phyloP scores from a whole-genome alignment of 192 early-diverging fungal species.

The Thamnidium elegans region DNA sequence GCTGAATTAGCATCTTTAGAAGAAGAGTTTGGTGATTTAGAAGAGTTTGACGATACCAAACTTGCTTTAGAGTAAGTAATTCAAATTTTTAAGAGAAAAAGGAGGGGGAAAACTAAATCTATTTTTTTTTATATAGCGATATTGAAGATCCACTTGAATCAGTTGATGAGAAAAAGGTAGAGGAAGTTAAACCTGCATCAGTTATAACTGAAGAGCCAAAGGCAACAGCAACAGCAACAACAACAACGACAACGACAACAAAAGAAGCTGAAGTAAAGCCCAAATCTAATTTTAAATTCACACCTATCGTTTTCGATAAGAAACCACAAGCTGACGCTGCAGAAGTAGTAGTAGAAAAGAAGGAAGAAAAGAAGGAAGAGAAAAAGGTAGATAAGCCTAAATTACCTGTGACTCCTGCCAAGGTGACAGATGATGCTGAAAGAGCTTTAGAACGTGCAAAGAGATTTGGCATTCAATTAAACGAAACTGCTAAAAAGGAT shows the following conservation, averaged over 20 bases:
- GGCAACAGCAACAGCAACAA: not conserved
- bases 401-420: constrained; percentile 24
- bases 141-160: not conserved
- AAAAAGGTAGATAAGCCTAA: constrained; percentile 11
- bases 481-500: constrained; percentile 46
- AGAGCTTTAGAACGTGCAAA: constrained; percentile 31
- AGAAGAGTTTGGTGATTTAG: constrained; percentile 30
- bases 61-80: constrained; percentile 34
- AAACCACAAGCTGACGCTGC: not conserved
- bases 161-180: not conserved
- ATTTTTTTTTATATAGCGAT: not conserved
- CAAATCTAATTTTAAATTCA: constrained; percentile 38
- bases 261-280: constrained; percentile 22
- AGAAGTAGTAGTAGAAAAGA: not conserved
- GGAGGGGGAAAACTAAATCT: no score
- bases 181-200: not conserved
- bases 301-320: constrained; percentile 39
- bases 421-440: constrained; percentile 32
- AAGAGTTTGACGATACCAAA: constrained; percentile 37
- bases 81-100: no score
- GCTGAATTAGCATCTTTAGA: constrained; percentile 31
- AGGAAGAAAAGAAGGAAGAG: not conserved
- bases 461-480: constrained; percentile 47
- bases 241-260: not conserved
- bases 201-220: not conserved